Base-by-base conservation (phyloP, 164 flowering plant species). In the Magnolia officinalis region DNA sequence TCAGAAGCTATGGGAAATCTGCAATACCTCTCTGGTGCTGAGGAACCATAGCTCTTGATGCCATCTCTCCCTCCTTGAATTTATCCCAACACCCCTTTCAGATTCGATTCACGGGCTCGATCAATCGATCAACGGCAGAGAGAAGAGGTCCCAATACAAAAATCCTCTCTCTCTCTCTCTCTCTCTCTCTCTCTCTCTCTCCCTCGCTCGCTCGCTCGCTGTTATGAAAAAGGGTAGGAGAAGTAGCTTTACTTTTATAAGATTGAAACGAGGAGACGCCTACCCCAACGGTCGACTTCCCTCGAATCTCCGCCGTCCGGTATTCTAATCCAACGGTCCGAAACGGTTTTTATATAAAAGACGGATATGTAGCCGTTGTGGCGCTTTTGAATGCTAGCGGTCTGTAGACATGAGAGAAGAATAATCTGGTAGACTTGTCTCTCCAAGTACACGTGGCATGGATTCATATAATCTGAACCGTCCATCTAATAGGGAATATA, bases 41-140 rank as follows among this genome's bases (percentile, higher is more conserved):
- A 7, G 87, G 92, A 75, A 87, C 86, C 26, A 84, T 64, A 18
- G 85, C 80, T 84, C 90, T 91, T 52, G 93, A 75, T 50, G 95
- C 93, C 95, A 91, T 91, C 74, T 72, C 79, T n/a, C 74, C 50
- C 63, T 63, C 24, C 29, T 11, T 63, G 63, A 49, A 2, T 37
- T 29, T 29, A 13, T 20, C 24, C 61, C 18, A 55, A 55, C 16
- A 55, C 61, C 45, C 45, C 45, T 37, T 37, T 37, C 45, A 37
- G 45, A 37, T 37, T 37, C 45, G 45, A 37, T 37, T 37, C 45
- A 37, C 45, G 0, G 45, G 45, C 45, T 37, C 45, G 45, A 37
- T 37, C 45, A 37, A 37, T 37, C 45, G 6, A 37, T 37, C 45
- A 37, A 37, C 45, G 45, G 45, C 45, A 37, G 45, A 37, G 45